Evolutionary conservation across 345 rosid genomes (phyloP).

Genomic region (Lagerstroemia speciosa): DNA sequence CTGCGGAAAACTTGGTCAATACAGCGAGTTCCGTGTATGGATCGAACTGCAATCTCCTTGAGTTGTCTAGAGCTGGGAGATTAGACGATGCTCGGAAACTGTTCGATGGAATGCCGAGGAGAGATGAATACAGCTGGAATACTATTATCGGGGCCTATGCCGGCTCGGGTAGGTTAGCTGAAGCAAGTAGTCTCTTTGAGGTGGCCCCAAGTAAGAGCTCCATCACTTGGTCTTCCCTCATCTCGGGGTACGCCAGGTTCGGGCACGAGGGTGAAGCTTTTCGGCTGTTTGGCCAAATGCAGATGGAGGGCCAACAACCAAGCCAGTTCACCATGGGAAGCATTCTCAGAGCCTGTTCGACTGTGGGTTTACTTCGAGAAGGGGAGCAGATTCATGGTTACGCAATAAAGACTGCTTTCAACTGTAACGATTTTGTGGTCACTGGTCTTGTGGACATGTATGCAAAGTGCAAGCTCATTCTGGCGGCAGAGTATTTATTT

Average conservation of each 20-base stretch:
- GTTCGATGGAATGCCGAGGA: conserved; percentile 62
- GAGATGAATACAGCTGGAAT: conserved; percentile 78
- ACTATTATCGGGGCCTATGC: conserved; percentile 74
- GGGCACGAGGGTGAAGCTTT: conserved; percentile 52
- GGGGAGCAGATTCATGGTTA: conserved; percentile 77
- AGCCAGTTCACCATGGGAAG: conserved; percentile 63
- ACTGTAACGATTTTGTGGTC: conserved; percentile 45
- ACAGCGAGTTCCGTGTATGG: conserved; percentile 22
- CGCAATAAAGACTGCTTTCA: conserved; percentile 42
- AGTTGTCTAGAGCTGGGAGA: conserved; percentile 44
- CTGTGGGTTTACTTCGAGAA: conserved; percentile 28
- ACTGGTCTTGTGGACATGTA: conserved; percentile 81
- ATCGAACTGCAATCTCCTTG: conserved; percentile 30
- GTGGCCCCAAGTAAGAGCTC: conserved; percentile 44
- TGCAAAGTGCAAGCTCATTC: conserved; percentile 52
- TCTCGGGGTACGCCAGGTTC: conserved; percentile 58
- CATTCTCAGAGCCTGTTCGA: conserved; percentile 53
- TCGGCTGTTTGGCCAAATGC: conserved; percentile 56
- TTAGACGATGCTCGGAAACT: conserved; percentile 54
- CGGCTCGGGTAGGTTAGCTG: conserved; percentile 45
- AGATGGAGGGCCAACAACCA: conserved; percentile 44
- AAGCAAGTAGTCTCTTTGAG: conserved; percentile 43
- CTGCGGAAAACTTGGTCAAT: not conserved
- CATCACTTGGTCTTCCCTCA: conserved; percentile 73
- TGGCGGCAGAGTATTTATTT: conserved; percentile 66